Conservation (phyloP, 345 rosid genomes). For the Aurinia saxatilis region DNA sequence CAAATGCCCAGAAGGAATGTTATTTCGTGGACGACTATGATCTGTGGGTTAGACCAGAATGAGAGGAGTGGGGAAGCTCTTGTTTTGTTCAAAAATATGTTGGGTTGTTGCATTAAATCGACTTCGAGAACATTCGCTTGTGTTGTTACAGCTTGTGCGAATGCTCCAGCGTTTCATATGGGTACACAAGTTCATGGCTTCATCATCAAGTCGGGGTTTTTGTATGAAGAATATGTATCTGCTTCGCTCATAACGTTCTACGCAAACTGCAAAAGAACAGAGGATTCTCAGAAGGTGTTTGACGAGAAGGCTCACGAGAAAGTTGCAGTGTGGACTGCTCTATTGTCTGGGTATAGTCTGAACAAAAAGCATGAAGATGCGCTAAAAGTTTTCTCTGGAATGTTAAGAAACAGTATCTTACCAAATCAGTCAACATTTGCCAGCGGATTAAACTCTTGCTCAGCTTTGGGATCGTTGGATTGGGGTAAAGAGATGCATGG, state of each 20-base stretch:
- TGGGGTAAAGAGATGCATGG: conserved; percentile 61
- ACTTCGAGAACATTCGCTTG: conserved; percentile 47
- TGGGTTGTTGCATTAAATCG: conserved; percentile 32
- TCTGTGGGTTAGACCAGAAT: conserved; percentile 56
- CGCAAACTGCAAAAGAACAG: conserved; percentile 47
- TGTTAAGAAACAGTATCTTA: conserved; percentile 39
- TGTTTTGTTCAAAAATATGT: conserved; percentile 41
- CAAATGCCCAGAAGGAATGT: conserved; percentile 54
- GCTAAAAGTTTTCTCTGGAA: conserved; percentile 40
- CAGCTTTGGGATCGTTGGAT: conserved; percentile 56
- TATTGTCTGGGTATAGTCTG: conserved; percentile 48
- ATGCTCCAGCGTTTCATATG: conserved; percentile 32
- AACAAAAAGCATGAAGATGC: conserved; percentile 49
- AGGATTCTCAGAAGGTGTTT: conserved; percentile 39
- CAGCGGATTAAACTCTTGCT: conserved; percentile 57
- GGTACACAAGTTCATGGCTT: conserved; percentile 57
- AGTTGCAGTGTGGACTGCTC: conserved; percentile 70
- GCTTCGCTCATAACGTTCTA: conserved; percentile 62
- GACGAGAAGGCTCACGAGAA: conserved; percentile 30
- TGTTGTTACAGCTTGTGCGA: conserved; percentile 56
- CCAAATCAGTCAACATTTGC: conserved; percentile 74
- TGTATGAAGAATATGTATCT: conserved; percentile 40
- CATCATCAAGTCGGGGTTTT: conserved; percentile 41
- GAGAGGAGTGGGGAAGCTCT: conserved; percentile 51
- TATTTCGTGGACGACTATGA: conserved; percentile 82